Evolutionary conservation across 805 yeast species (phyloP), one percentile per base, ranked within the genome.

Genomic region (Hanseniaspora guilliermondii): DNA sequence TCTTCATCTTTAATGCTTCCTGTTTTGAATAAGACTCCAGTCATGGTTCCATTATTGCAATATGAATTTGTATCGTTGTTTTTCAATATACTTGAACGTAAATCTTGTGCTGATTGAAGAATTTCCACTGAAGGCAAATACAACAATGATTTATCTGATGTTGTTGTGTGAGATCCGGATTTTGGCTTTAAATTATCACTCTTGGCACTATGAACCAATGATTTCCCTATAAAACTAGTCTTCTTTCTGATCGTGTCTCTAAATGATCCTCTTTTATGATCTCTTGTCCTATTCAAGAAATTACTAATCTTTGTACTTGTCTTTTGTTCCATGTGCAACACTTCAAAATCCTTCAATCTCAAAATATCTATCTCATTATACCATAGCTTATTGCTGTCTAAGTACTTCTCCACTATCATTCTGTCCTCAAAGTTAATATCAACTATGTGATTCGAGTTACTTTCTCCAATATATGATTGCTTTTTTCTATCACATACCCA

Each of bases 361-460:
- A 49, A 35, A 32, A 41, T 41, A 24, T 49, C 53, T 33, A 40
- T 24, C 6, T 49, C 47, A 24, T 35, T 49, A 17, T 30, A 49
- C 47, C 53, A 49, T 8, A 33, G 8, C 2, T 9, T n/a, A 14
- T 24, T 21, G 6, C 21, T 21, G 8, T 19, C 25, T 19, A 49
- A 41, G 25, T 22, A 37, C 12, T n/a, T 33, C 12, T 49, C 53
- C 1, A 41, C 16, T 22, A 19, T 9, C n/a, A n/a, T 14, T 21
- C 53, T 32, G 9, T 32, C 40, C 1, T 41, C 35, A 17, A 41
- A 22, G 27, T 49, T 33, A 16, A 49, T 24, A 3, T 37, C 30
- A 19, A 39, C 9, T 6, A 19, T 24, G 5, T 9, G 32, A 16
- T 27, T 30, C 7, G 22, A 19, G n/a, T 19, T 11, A 8, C 36